Evolutionary conservation across 257 asterid genomes (phyloP).

Genomic region (Galeopsis tetrahit): DNA sequence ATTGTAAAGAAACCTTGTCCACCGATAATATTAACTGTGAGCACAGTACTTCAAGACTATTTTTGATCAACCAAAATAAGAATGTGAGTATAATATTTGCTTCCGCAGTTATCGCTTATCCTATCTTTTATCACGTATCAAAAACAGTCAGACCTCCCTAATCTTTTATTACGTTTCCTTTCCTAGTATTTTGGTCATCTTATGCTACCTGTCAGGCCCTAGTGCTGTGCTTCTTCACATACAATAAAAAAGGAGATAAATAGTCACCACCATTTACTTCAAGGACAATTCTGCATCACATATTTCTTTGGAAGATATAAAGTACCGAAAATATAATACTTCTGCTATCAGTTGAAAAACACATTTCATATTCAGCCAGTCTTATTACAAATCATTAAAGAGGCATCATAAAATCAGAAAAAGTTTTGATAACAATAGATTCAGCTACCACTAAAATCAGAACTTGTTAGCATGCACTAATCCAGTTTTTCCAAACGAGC

Average conservation of each 20-base stretch:
- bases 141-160: background rate
- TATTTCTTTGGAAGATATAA: background rate
- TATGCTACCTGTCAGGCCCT: slow-evolving; percentile 12
- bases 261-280: background rate
- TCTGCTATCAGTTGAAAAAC: slow-evolving; percentile 9
- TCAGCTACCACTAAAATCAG: background rate
- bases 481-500: background rate
- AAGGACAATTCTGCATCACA: slow-evolving; percentile 1
- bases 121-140: background rate
- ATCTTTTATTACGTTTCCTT: background rate
- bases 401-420: slow-evolving; percentile 8
- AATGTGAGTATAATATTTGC: background rate
- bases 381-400: background rate
- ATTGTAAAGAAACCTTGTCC: background rate
- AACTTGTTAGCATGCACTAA: background rate
- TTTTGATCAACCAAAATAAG: background rate
- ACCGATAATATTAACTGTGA: background rate
- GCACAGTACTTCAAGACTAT: background rate
- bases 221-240: background rate
- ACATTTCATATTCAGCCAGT: background rate
- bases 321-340: background rate
- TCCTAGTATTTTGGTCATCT: slow-evolving; percentile 1
- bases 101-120: background rate
- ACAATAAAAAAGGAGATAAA: slow-evolving; percentile 7
- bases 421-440: slow-evolving; percentile 10